A percentile compares a stretch with the other conserved stretches of the same genome.
These are phyloP conservation scores for Cardiospermum halicacabum DNA, from an alignment of 345 rosid genomes.

Conservation along the genomic window DNA sequence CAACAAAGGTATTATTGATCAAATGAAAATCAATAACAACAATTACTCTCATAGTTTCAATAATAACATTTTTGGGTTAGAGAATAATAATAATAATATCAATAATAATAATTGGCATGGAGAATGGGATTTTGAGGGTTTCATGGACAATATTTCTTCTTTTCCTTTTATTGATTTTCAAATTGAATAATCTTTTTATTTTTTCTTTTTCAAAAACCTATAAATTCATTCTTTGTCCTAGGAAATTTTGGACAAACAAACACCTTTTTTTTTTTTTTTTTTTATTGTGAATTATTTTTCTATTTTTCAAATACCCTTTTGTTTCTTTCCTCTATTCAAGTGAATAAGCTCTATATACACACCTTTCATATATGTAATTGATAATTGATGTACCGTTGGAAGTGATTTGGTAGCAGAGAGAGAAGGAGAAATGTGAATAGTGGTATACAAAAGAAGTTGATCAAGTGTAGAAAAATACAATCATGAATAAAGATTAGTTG, in stretches of 20 bases:
- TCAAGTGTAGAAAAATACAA: slow-evolving; percentile 5
- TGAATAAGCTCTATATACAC: not conserved
- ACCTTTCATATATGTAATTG: slow-evolving; percentile 3
- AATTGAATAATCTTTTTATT: slow-evolving; percentile 29
- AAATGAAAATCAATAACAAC: slow-evolving; percentile 36
- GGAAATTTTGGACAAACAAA: slow-evolving; percentile 21
- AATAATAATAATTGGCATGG: slow-evolving; percentile 69
- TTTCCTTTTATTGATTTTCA: slow-evolving; percentile 87
- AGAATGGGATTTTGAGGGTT: slow-evolving; percentile 90
- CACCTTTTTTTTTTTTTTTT: not conserved
- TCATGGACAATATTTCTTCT: slow-evolving; percentile 62
- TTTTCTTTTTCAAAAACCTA: slow-evolving; percentile 6
- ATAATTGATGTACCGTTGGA: too few species aligned
- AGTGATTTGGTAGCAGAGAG: slow-evolving; percentile 13
- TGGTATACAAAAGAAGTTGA: not conserved
- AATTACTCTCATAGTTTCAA: slow-evolving; percentile 40
- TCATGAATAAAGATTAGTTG: slow-evolving; percentile 11
- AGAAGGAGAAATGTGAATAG: slow-evolving; percentile 35
- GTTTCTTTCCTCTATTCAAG: not conserved
- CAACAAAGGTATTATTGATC: slow-evolving; percentile 17
- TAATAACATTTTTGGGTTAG: slow-evolving; percentile 45
- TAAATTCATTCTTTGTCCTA: slow-evolving; percentile 10
- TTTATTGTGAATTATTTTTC: not conserved
- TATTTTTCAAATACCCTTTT: not conserved
- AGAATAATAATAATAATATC: slow-evolving; percentile 59